Evolutionary conservation across 768 basidiomycete genomes (phyloP), one percentile per base, ranked within the genome.

Genomic region (Pisolithus marmoratus): DNA sequence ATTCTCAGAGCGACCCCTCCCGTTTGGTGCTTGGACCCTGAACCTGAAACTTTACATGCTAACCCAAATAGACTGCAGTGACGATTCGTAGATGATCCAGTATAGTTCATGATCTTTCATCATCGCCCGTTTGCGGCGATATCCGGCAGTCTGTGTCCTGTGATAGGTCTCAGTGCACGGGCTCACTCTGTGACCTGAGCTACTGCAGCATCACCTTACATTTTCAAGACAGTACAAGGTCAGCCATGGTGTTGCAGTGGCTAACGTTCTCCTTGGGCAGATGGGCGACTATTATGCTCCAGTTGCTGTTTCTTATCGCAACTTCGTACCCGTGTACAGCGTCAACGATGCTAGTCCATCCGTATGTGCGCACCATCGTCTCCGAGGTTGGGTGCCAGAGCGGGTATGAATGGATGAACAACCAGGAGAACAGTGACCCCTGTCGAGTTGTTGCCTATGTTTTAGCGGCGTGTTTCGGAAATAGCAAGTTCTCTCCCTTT

Each of bases 381-480:
- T 54, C 66, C 0, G 41, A 42, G 48, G 65, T 57, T 17, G 48
- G 46, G 0, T 67, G 65, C 46, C 45, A 37, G 22, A 0, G 48
- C 11, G 52, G 46, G 2, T 63, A 64, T 52, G 27, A 34, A 12
- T 67, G 66, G 66, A 67, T 67, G 66, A 36, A 65, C 38, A 61
- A 56, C 17, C 44, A 38, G 1, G 55, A 61, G 19, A 37, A 41
- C 29, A 1, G 38, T 17, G 45, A 22, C 22, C 57, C 67, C 3
- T 69, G 67, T 52, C 50, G 65, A 23, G 38, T 49, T 4, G 67
- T 63, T 8, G 65, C 66, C 2, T 69, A 63, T 38, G 65, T 69
- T 46, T 61, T 69, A n/a, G 63, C 49, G 27, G 61, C 66, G 26
- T 67, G 66, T 23, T 49, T 7, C 2, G 65, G 60, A 38, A 57